A percentile compares a stretch with the other conserved stretches of the same genome.
Conservation (phyloP, 805 yeast species). For the Jamesozyma rosinii region DNA sequence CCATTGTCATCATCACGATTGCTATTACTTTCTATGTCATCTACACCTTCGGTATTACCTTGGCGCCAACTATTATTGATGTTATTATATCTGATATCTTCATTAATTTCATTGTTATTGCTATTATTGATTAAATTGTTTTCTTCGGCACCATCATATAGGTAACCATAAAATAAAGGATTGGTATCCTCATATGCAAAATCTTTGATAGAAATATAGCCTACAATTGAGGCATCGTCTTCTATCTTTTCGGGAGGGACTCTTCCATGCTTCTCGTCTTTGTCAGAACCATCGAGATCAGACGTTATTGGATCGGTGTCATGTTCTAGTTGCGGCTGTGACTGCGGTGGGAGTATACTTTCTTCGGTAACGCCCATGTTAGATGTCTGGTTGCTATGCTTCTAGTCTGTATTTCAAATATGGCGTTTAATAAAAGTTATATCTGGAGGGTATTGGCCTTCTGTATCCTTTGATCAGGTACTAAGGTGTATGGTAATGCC, state of each 20-base stretch:
- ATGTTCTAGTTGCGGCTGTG: too few relatives aligned
- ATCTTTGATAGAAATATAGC: slow-evolving; percentile 55
- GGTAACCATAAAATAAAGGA: slow-evolving; percentile 62
- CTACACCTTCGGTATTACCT: neutral
- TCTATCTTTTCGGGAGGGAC: neutral
- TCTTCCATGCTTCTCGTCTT: neutral
- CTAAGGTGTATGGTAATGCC: too few relatives aligned
- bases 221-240: slow-evolving; percentile 8
- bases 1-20: slow-evolving; percentile 15
- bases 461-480: too few relatives aligned
- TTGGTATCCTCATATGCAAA: slow-evolving; percentile 67
- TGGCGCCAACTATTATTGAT: neutral
- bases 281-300: neutral
- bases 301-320: neutral
- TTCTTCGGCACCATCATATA: slow-evolving; percentile 23
- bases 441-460: too few relatives aligned
- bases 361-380: too few relatives aligned
- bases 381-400: too few relatives aligned
- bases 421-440: too few relatives aligned
- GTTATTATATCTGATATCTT: neutral
- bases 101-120: neutral
- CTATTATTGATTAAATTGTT: slow-evolving; percentile 1
- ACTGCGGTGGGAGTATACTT: too few relatives aligned
- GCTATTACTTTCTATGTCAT: neutral
- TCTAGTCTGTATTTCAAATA: too few relatives aligned